Conservation (phyloP, 352 stramenopile genomes). For the Globisporangium spiculum region DNA sequence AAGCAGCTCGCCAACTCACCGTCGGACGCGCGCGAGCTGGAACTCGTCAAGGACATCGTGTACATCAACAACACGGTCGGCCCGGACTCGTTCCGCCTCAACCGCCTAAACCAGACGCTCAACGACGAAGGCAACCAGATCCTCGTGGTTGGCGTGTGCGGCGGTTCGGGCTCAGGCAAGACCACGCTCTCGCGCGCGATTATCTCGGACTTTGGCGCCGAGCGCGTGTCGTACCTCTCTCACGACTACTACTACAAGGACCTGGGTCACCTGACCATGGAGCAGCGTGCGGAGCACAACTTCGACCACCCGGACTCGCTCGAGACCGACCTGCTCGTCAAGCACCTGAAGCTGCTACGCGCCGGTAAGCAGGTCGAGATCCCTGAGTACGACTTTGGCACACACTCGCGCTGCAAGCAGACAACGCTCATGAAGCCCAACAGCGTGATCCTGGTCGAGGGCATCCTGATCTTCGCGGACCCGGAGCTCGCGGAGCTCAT, state of each 20-base stretch:
- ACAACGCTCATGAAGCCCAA: conserved; percentile 83
- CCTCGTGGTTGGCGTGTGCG: conserved; percentile 90
- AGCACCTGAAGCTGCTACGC: conserved; percentile 88
- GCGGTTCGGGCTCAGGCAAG: conserved; percentile 90
- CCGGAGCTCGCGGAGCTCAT: conserved; percentile 87
- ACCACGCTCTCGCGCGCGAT: conserved; percentile 90
- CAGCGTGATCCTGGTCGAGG: conserved; percentile 94
- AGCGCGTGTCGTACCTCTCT: conserved; percentile 92
- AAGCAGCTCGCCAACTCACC: conserved; percentile 42
- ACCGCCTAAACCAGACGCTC: conserved; percentile 30
- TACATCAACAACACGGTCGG: conserved; percentile 78
- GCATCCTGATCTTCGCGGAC: conserved; percentile 96
- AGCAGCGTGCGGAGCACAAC: conserved; percentile 91
- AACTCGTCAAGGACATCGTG: conserved; percentile 83
- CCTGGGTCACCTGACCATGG: conserved; percentile 82
- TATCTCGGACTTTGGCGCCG: conserved; percentile 84
- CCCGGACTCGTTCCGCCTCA: conserved; percentile 41
- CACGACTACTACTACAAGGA: conserved; percentile 98
- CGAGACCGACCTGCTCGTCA: conserved; percentile 93
- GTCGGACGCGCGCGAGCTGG: conserved; percentile 57
- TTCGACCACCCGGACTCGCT: conserved; percentile 98
- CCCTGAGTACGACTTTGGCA: conserved; percentile 95
- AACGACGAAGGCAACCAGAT: conserved; percentile 69
- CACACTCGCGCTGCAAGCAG: conserved; percentile 86
- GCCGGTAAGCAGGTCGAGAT: conserved; percentile 87